These are phyloP conservation scores for Lipomyces yamanashiensis DNA, from an alignment of 805 yeast genomes.

Conservation along the genomic window DNA sequence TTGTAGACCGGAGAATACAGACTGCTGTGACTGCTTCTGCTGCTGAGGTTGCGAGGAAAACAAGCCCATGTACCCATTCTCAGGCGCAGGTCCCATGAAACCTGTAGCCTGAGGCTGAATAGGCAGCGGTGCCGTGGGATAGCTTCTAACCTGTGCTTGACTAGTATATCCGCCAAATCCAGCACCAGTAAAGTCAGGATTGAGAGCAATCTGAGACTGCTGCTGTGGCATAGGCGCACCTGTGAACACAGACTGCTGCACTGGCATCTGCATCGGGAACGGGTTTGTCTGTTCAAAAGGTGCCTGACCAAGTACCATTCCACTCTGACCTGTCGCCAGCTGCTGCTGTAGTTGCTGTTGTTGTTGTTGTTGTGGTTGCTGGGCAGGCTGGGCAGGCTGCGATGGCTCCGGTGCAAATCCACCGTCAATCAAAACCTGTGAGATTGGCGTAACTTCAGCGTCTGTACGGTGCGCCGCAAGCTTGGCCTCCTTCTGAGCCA, in stretches of 20 bases:
- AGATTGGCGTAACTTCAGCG: conserved; percentile 39
- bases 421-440: conserved; percentile 6
- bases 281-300: conserved; percentile 13
- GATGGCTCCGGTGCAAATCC: conserved; percentile 6
- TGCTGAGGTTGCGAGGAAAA: conserved; percentile 55
- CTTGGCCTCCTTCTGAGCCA: conserved; percentile 64
- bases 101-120: conserved; percentile 38
- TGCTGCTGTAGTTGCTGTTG: conserved; percentile 25
- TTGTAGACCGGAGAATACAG: conserved; percentile 16
- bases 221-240: conserved; percentile 4
- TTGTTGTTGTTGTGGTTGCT: conserved; percentile 26
- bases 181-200: conserved; percentile 38
- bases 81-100: conserved; percentile 21
- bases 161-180: conserved; percentile 39
- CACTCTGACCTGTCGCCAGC: not conserved
- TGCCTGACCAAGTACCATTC: not conserved
- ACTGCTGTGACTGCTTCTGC: conserved; percentile 36
- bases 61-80: conserved; percentile 52
- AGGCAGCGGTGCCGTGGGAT: conserved; percentile 25
- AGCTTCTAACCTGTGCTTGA: conserved; percentile 32
- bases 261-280: conserved; percentile 29
- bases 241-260: conserved; percentile 18
- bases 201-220: conserved; percentile 14
- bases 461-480: conserved; percentile 37
- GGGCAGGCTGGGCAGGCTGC: conserved; percentile 8